These are phyloP conservation scores for Aspergillus sp. DNA, from an alignment of 2,329 filamentous ascomycete genomes.

Conservation along the genomic window DNA sequence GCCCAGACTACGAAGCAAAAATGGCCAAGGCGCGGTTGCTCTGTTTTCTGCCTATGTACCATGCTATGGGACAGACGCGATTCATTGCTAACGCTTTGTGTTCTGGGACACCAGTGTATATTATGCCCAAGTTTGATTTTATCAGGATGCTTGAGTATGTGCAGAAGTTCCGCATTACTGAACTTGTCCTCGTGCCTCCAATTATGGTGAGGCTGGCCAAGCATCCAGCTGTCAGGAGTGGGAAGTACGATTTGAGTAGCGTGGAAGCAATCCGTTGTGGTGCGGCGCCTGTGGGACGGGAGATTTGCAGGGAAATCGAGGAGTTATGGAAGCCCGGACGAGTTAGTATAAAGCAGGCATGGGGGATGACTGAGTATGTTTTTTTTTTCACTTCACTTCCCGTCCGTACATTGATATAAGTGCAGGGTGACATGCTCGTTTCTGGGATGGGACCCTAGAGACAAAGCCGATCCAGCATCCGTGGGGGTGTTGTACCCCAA, in stretches of 20 bases:
- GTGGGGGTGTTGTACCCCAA: constrained; percentile 64
- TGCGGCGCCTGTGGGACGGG: constrained; percentile 57
- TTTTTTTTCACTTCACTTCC: constrained; percentile 15
- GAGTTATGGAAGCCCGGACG: constrained; percentile 46
- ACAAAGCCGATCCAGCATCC: constrained; percentile 38
- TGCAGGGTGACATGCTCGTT: constrained; percentile 58
- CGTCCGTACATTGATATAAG: constrained; percentile 4
- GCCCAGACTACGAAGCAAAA: constrained; percentile 45
- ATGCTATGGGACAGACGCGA: constrained; percentile 65
- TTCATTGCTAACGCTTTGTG: constrained; percentile 56
- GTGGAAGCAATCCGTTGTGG: constrained; percentile 56
- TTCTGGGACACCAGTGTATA: constrained; percentile 57
- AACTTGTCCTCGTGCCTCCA: constrained; percentile 63
- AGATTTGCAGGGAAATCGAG: constrained; percentile 54
- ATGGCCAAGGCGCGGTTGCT: constrained; percentile 43
- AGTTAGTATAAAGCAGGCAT: constrained; percentile 61
- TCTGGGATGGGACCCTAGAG: constrained; percentile 56
- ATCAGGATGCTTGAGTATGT: constrained; percentile 62
- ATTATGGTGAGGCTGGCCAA: constrained; percentile 69
- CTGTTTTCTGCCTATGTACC: constrained; percentile 71
- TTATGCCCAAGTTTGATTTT: constrained; percentile 75
- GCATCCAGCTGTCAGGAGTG: constrained; percentile 51
- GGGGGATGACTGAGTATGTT: constrained; percentile 76
- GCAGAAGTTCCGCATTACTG: constrained; percentile 61
- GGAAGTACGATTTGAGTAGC: constrained; percentile 61